Evolutionary conservation across 768 basidiomycete genomes (phyloP).

Genomic region (Hortiboletus flavorubellus): DNA sequence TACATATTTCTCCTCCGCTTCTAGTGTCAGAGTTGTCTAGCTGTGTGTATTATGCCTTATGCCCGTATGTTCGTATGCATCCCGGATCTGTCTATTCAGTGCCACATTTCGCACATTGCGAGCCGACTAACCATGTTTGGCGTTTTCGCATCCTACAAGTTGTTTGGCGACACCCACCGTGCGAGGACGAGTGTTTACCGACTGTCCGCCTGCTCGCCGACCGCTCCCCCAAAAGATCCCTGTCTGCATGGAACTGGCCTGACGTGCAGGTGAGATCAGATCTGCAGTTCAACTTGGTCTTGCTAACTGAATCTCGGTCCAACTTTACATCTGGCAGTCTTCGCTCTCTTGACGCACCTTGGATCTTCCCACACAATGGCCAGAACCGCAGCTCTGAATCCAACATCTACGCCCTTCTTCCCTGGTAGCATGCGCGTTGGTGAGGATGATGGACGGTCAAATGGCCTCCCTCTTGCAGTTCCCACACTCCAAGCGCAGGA

Average conservation of each 20-base stretch:
- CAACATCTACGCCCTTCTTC: conserved; percentile 82
- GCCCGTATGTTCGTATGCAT: conserved; percentile 5
- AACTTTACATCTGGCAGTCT: conserved; percentile 11
- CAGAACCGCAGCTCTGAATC: conserved; percentile 74
- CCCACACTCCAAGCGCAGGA: conserved; percentile 42
- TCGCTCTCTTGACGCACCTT: conserved; percentile 20
- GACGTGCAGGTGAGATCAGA: conserved; percentile 24
- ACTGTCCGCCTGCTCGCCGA: neutral
- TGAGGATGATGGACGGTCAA: conserved; percentile 49
- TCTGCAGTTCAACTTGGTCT: neutral
- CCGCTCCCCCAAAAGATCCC: neutral
- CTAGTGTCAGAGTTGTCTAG: neutral
- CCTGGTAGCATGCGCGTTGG: conserved; percentile 56
- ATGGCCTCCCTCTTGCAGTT: conserved; percentile 44
- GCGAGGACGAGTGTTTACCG: conserved; percentile 7
- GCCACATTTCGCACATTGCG: conserved; percentile 27
- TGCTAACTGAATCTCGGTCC: conserved; percentile 4
- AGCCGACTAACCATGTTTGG: conserved; percentile 20
- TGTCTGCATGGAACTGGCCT: conserved; percentile 30
- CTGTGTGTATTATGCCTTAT: conserved; percentile 7
- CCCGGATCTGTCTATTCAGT: neutral
- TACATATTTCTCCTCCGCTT: neutral
- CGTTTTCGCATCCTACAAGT: conserved; percentile 6
- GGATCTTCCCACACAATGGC: conserved; percentile 49
- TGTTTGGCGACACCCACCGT: conserved; percentile 19